phyloP scores from a whole-genome alignment of 31 red algal genomes.

The Bonnemaisonia californica region DNA sequence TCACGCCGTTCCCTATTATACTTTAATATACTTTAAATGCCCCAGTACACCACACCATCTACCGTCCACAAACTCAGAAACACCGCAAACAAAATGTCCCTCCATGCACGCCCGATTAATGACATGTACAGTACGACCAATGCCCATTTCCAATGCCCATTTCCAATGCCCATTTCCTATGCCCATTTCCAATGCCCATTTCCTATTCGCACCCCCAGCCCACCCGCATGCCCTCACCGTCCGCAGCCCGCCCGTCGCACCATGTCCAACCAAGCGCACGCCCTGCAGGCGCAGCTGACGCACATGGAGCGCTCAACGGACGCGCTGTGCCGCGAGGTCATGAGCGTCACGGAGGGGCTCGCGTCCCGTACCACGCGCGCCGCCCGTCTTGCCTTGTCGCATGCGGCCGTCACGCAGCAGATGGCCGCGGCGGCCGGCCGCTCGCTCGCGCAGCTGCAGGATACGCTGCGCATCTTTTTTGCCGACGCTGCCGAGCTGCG shows the following conservation, averaged over 20 bases:
- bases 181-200: too few species aligned
- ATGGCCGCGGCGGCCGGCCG: neutral
- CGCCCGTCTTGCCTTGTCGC: neutral
- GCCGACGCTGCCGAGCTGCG: neutral
- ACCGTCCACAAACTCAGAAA: too few species aligned
- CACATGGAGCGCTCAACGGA: neutral
- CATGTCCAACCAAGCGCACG: neutral
- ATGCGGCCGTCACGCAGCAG: neutral
- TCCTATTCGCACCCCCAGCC: too few species aligned
- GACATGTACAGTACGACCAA: too few species aligned
- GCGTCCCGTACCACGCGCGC: constrained; percentile 3
- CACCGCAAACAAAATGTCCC: too few species aligned
- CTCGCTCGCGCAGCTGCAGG: neutral
- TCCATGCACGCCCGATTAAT: too few species aligned
- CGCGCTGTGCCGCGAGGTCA: neutral
- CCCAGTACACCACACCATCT: too few species aligned
- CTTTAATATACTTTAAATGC: too few species aligned
- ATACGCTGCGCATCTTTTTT: neutral
- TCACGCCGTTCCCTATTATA: too few species aligned
- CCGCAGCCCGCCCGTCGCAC: neutral
- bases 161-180: too few species aligned
- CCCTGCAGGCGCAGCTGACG: neutral
- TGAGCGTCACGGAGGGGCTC: constrained; percentile 10
- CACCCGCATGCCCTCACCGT: too few species aligned
- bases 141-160: too few species aligned